These are phyloP conservation scores for Neofusicoccum sp. DNA, from an alignment of 2,329 filamentous ascomycete species.

Conservation along the genomic window DNA sequence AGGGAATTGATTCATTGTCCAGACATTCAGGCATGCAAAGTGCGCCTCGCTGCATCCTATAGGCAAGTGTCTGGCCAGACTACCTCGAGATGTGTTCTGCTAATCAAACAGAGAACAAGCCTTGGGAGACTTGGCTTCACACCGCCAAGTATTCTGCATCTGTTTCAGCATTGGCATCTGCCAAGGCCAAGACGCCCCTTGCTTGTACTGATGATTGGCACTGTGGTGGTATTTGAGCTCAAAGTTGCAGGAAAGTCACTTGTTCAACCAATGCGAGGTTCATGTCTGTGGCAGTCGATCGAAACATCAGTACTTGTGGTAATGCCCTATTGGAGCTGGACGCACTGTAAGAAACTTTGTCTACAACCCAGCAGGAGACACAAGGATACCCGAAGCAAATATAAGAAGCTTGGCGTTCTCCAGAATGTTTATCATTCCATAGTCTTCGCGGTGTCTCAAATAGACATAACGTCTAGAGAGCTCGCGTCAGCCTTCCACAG, in stretches of 20 bases:
- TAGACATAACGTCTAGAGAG: background rate
- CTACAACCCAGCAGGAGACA: background rate
- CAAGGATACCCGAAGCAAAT: background rate
- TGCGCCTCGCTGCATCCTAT: too few species aligned
- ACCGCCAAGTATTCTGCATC: background rate
- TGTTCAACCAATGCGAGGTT: background rate
- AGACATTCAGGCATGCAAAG: too few species aligned
- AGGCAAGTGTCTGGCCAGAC: too few species aligned
- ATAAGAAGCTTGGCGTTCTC: background rate
- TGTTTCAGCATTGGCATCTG: background rate
- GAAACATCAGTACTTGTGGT: background rate
- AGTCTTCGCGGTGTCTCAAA: background rate
- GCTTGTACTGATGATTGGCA: background rate
- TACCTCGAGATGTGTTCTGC: too few species aligned
- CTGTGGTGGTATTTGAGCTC: background rate
- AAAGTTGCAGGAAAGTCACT: background rate
- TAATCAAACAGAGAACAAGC: background rate
- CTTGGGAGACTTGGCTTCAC: background rate
- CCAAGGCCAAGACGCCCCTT: background rate
- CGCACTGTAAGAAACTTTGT: background rate
- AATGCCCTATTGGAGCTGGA: too few species aligned
- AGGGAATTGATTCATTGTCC: too few species aligned
- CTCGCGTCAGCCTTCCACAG: background rate
- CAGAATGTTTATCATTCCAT: slow-evolving; percentile 5
- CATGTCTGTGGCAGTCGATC: background rate